Evolutionary conservation across 495 filamentous ascomycete genomes (phyloP), one percentile per base, ranked within the genome.

Genomic region (Daldinia concentrica): DNA sequence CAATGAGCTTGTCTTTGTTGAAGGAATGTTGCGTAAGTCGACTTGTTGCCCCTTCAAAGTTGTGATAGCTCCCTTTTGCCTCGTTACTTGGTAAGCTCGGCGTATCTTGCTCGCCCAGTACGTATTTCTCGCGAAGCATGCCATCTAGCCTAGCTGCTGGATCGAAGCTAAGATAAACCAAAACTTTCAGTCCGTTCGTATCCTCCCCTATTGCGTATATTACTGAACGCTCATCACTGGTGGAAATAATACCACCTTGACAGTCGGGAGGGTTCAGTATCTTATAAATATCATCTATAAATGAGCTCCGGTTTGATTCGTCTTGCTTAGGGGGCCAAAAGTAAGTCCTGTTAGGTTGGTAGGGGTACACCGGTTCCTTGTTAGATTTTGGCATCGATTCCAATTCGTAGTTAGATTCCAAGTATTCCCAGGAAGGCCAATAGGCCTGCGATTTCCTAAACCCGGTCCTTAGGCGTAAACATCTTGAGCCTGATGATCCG

Each of bases 91-190:
- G 32, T 17, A 50, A 19, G 26, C 58, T 48, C 26, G 60, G 26
- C 11, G 24, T 65, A 27, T 56, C 50, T 48, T 62, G 68, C 4
- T 67, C 69, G 12, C 76, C 76, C 12, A 71, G 32, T 30, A 78
- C 70, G 56, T 72, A 77, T 8, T 82, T 48, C 1, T 77, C 78
- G 7, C 50, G 72, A 17, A 88, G 64, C 62, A 79, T 82, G 41
- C 86, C 79, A 3, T 58, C 32, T n/a, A 78, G 60, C 34, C 54
- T 76, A 9, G 71, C 68, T 11, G 81, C 69, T 0, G 90, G 86
- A 69, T 93, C 90, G 71, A 90, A 93, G 37, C 84, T 89, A 56
- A 93, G 74, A 39, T 91, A 82, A 7, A 91, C 78, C 32, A 93
- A 71, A 0, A 85, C 83, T 22, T 79, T 77, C 26, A 83, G 74